Evolutionary conservation across 2,329 filamentous ascomycete species (phyloP).

Genomic region (Spiromastix sp.): DNA sequence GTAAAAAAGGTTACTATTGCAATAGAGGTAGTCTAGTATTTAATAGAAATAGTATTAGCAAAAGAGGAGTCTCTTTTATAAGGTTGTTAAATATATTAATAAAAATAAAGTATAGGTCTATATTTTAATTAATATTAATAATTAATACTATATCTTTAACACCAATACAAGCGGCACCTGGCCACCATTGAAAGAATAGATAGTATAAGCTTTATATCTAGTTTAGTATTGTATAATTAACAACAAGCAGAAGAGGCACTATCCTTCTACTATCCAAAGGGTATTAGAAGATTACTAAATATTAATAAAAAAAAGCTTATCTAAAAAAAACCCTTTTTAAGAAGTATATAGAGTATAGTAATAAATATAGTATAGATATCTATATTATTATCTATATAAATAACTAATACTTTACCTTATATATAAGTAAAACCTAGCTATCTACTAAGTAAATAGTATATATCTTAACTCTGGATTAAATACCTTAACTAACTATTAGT

Average conservation of each 20-base stretch:
- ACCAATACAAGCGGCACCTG: conserved; percentile 4
- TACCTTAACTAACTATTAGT: not conserved
- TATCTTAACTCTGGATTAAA: conserved; percentile 1
- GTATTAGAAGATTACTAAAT: conserved; percentile 10
- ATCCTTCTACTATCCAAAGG: conserved; percentile 4
- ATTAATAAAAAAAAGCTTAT: conserved; percentile 3
- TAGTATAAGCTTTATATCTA: conserved; percentile 5
- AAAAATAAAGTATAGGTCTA: conserved; percentile 2
- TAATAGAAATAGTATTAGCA: not conserved
- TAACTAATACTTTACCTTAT: conserved; percentile 2
- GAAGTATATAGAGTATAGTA: conserved; percentile 2
- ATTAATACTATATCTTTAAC: conserved; percentile 5
- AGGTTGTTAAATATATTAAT: not conserved
- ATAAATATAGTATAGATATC: conserved; percentile 1
- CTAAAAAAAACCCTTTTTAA: not conserved
- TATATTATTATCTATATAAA: not conserved
- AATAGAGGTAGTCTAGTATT: not conserved
- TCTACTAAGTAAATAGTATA: conserved; percentile 1
- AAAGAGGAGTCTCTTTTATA: not conserved
- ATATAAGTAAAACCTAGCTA: conserved; percentile 1
- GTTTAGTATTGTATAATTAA: conserved; percentile 3
- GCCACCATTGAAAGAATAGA: conserved; percentile 3
- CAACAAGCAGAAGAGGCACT: conserved; percentile 4
- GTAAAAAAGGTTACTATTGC: not conserved
- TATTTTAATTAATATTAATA: conserved; percentile 4